phyloP scores from a whole-genome alignment of 148 eudicot genomes.

The Oxyria digyna region DNA sequence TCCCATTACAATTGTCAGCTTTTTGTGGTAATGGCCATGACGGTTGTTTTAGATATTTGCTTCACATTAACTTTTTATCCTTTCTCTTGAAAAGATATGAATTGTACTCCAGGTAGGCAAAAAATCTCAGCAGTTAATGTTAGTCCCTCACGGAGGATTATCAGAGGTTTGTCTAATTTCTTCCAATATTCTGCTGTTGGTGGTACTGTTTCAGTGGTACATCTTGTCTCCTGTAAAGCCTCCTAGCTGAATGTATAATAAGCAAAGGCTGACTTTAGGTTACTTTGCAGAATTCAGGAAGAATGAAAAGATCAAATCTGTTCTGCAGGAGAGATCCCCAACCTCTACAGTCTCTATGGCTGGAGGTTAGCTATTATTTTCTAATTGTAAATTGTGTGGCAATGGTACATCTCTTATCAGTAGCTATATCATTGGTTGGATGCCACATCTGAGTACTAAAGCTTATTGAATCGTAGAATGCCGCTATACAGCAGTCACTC shows the following conservation, averaged over 20 bases:
- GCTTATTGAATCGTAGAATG: background rate
- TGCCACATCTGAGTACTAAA: background rate
- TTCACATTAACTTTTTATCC: background rate
- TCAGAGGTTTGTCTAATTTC: constrained; percentile 41
- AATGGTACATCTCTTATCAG: background rate
- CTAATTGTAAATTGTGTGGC: background rate
- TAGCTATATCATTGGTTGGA: background rate
- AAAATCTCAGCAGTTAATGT: constrained; percentile 25
- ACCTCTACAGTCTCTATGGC: constrained; percentile 20
- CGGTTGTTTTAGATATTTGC: background rate
- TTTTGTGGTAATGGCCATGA: background rate
- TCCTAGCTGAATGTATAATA: background rate
- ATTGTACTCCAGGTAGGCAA: constrained; percentile 17
- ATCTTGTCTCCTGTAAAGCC: background rate
- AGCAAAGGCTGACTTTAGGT: background rate
- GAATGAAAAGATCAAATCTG: constrained; percentile 50
- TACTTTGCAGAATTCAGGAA: constrained; percentile 62
- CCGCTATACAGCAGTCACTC: background rate
- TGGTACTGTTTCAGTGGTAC: background rate
- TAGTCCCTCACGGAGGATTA: constrained; percentile 77
- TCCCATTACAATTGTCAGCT: background rate
- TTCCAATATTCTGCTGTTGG: background rate
- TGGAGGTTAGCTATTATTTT: constrained; percentile 27
- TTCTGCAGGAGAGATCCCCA: constrained; percentile 34
- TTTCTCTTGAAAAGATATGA: constrained; percentile 20